Conservation (phyloP, 2,329 filamentous ascomycete species). For the Eurotiales sp. region DNA sequence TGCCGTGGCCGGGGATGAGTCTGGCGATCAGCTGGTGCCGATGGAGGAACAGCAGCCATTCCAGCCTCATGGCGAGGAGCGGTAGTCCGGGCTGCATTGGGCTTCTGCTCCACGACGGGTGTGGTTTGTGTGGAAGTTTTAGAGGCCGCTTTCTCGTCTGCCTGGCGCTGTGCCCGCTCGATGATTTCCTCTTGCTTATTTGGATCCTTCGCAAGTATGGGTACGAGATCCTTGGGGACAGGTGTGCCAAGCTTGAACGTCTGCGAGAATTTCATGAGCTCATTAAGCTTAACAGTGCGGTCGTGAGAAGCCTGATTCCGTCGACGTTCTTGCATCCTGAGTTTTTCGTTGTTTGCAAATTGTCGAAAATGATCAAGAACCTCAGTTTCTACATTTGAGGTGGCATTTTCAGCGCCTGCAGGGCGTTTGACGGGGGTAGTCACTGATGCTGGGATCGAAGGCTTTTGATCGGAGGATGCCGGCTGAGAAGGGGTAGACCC, state of each 20-base stretch:
- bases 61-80: slow-evolving; percentile 37
- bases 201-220: slow-evolving; percentile 96
- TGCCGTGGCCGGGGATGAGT: slow-evolving; percentile 46
- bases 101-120: slow-evolving; percentile 50
- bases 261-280: slow-evolving; percentile 89
- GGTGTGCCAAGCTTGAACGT: slow-evolving; percentile 93
- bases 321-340: slow-evolving; percentile 56
- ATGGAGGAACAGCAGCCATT: slow-evolving; percentile 43
- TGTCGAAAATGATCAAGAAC: slow-evolving; percentile 62
- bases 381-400: slow-evolving; percentile 59
- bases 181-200: slow-evolving; percentile 90
- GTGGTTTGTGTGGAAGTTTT: slow-evolving; percentile 40
- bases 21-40: slow-evolving; percentile 45
- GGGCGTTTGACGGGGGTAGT: slow-evolving; percentile 19
- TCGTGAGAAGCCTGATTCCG: slow-evolving; percentile 61
- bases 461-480: slow-evolving; percentile 4
- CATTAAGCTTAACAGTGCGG: slow-evolving; percentile 87
- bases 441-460: slow-evolving; percentile 1
- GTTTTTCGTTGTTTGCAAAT: slow-evolving; percentile 60
- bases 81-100: slow-evolving; percentile 46
- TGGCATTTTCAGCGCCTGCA: slow-evolving; percentile 50
- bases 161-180: slow-evolving; percentile 76
- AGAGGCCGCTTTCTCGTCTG: slow-evolving; percentile 53
- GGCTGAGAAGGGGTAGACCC: slow-evolving; percentile 46
- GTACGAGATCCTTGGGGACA: slow-evolving; percentile 84